These are phyloP conservation scores for Amanita brunnescens DNA, from an alignment of 768 basidiomycete species.

Conservation along the genomic window DNA sequence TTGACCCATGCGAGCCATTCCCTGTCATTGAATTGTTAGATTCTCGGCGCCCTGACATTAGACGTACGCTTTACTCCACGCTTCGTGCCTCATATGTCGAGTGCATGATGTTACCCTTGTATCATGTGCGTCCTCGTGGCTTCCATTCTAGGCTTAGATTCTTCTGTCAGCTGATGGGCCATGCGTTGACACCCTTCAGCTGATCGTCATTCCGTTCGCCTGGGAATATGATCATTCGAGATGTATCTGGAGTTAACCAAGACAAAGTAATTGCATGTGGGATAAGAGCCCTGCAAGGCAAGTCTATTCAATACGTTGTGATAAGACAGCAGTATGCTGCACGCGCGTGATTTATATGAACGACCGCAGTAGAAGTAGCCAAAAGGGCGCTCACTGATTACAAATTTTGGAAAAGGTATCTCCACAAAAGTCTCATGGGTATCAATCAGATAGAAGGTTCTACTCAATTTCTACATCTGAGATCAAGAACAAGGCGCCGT, in stretches of 20 bases:
- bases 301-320: too few species aligned
- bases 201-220: background rate
- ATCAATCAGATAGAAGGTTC: background rate
- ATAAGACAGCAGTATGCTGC: too few species aligned
- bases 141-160: background rate
- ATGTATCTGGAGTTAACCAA: background rate
- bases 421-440: background rate
- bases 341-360: background rate
- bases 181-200: background rate
- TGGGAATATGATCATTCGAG: background rate
- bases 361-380: background rate
- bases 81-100: too few species aligned
- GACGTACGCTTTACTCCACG: too few species aligned
- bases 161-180: background rate
- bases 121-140: background rate
- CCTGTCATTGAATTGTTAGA: too few species aligned
- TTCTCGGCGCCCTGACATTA: too few species aligned
- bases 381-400: background rate
- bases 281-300: too few species aligned
- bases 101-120: background rate
- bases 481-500: conserved; percentile 30
- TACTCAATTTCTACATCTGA: background rate
- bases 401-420: background rate
- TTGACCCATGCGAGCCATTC: too few species aligned
- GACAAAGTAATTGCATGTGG: background rate